Conservation (phyloP, 805 yeast species). For the Cyberlindnera samutprakarnensis region DNA sequence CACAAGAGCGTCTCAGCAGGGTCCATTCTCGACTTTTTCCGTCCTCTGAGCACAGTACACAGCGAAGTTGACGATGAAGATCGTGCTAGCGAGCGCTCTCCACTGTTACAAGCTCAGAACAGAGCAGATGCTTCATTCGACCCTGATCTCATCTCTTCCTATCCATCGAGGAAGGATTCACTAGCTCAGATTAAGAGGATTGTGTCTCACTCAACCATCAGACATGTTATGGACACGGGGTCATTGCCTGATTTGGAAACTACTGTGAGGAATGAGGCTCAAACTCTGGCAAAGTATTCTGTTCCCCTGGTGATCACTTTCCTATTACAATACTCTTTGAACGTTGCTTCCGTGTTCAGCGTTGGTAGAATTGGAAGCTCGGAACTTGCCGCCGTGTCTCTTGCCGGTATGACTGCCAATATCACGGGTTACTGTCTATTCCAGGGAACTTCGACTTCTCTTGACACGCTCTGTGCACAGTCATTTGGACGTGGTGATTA, state of each 20-base stretch:
- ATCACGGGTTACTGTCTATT: constrained; percentile 69
- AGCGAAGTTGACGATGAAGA: constrained; percentile 6
- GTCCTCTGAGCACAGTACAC: constrained; percentile 8
- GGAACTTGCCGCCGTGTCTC: constrained; percentile 68
- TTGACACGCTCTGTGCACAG: constrained; percentile 74
- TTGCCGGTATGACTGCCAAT: constrained; percentile 73
- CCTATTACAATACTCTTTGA: constrained; percentile 60
- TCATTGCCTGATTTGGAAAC: constrained; percentile 19
- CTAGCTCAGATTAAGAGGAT: constrained; percentile 20
- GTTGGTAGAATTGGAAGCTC: constrained; percentile 67
- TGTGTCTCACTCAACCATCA: constrained; percentile 20
- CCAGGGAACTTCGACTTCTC: constrained; percentile 72
- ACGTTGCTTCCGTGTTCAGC: constrained; percentile 70
- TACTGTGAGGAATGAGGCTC: constrained; percentile 33
- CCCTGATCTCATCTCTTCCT: constrained; percentile 14
- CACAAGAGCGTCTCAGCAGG: constrained; percentile 12
- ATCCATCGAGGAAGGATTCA: constrained; percentile 16
- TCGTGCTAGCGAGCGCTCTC: constrained; percentile 12
- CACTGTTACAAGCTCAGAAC: constrained; percentile 13
- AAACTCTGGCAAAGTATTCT: constrained; percentile 36
- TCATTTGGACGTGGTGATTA: constrained; percentile 65
- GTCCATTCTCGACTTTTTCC: constrained; percentile 20
- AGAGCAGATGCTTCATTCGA: constrained; percentile 3
- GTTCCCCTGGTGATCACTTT: constrained; percentile 62
- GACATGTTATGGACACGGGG: constrained; percentile 20